Percentiles rank a stretch among this genome's conserved stretches.
These are phyloP conservation scores for Saccharomyces jurei DNA, from an alignment of 805 yeast genomes.

Conservation along the genomic window DNA sequence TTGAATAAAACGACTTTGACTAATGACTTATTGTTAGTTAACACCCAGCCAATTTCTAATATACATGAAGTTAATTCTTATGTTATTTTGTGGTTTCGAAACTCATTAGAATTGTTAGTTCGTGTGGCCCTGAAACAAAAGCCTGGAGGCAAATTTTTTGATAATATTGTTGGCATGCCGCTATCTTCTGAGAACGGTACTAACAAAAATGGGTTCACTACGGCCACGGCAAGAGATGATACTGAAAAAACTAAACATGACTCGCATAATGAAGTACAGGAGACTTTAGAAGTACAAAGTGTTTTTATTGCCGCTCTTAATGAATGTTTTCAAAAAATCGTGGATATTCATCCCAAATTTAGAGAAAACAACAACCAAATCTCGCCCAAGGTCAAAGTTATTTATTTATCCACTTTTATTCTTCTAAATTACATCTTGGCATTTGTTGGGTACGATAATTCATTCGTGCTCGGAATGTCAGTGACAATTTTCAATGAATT, in stretches of 20 bases:
- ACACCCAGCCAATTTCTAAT: conserved; percentile 26
- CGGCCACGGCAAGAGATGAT: conserved; percentile 1
- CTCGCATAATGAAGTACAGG: conserved; percentile 3
- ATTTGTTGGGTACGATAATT: conserved; percentile 51
- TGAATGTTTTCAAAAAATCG: conserved; percentile 27
- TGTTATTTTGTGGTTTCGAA: conserved; percentile 28
- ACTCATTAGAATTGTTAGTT: conserved; percentile 26
- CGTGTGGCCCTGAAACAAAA: conserved; percentile 20
- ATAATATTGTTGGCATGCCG: conserved; percentile 1
- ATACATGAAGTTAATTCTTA: conserved; percentile 28
- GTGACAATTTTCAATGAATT: conserved; percentile 52
- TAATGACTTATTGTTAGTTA: conserved; percentile 23
- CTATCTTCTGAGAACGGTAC: not conserved
- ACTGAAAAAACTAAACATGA: conserved; percentile 2
- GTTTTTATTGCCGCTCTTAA: conserved; percentile 25
- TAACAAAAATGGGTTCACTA: not conserved
- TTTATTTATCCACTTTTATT: conserved; percentile 34
- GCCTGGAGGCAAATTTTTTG: conserved; percentile 10
- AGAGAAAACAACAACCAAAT: conserved; percentile 22
- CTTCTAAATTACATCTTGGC: conserved; percentile 49
- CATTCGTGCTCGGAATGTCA: conserved; percentile 48
- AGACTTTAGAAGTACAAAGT: conserved; percentile 18
- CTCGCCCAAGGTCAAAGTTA: conserved; percentile 26
- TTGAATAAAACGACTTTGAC: conserved; percentile 29
- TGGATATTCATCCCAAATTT: conserved; percentile 27